Percentiles rank a stretch among this genome's conserved stretches.
Conservation (phyloP, 2,329 filamentous ascomycete species). For the Cladosporium austrohemisphaericum region DNA sequence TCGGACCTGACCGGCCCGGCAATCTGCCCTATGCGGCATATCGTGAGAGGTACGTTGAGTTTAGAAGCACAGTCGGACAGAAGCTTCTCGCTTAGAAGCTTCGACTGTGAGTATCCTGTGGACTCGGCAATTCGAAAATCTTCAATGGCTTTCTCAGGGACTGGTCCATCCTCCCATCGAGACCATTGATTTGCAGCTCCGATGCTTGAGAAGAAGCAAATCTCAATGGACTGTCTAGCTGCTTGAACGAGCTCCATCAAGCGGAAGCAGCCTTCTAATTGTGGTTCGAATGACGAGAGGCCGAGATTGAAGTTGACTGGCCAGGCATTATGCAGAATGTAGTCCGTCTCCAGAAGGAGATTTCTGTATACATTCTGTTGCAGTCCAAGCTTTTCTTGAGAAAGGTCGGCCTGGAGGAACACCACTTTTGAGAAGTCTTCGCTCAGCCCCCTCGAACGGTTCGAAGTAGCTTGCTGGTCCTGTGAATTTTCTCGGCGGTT, state of each 20-base stretch:
- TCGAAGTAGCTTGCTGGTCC: constrained; percentile 24
- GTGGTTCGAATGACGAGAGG: constrained; percentile 29
- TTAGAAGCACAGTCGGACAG: background rate
- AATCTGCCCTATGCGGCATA: constrained; percentile 28
- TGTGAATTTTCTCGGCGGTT: constrained; percentile 27
- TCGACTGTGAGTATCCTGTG: constrained; percentile 10
- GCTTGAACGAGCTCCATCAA: constrained; percentile 22
- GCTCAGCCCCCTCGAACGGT: constrained; percentile 20
- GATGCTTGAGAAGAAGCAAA: constrained; percentile 8
- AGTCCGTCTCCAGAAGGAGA: constrained; percentile 21
- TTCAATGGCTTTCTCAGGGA: background rate
- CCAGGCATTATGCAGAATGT: constrained; percentile 38
- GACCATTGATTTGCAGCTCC: constrained; percentile 7
- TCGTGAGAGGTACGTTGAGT: constrained; percentile 18
- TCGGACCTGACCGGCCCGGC: constrained; percentile 23
- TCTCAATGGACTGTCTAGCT: background rate
- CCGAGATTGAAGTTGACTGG: constrained; percentile 36
- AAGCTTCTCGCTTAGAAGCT: constrained; percentile 5
- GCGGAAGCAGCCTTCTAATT: constrained; percentile 2
- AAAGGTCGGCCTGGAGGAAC: constrained; percentile 27
- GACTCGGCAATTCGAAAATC: constrained; percentile 1
- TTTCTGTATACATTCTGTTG: constrained; percentile 18
- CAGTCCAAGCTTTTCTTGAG: constrained; percentile 27
- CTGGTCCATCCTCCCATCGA: constrained; percentile 10
- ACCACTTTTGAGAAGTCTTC: constrained; percentile 27